phyloP scores from a whole-genome alignment of 1,284 basidiomycete genomes.

The Mixia osmundae region DNA sequence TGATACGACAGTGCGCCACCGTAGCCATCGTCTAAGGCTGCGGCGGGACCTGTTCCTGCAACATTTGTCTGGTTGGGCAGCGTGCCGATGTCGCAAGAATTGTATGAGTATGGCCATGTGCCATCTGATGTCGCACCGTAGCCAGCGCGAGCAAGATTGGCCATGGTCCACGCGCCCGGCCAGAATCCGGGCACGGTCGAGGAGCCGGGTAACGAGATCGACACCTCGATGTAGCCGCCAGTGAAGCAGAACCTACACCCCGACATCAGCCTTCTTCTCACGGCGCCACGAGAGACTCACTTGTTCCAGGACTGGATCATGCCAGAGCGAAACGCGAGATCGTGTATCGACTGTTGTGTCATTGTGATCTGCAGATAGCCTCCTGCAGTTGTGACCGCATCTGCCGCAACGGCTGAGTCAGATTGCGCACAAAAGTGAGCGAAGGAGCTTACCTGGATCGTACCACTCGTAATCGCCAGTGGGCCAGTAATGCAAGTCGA shows the following conservation, averaged over 20 bases:
- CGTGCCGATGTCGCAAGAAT: conserved; percentile 54
- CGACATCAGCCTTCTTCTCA: conserved; percentile 16
- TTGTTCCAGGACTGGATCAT: conserved; percentile 35
- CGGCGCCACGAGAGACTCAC: conserved; percentile 12
- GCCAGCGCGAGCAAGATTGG: conserved; percentile 64
- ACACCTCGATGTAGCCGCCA: conserved; percentile 43
- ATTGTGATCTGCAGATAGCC: conserved; percentile 63
- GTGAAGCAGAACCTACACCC: conserved; percentile 33
- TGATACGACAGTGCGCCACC: conserved; percentile 24
- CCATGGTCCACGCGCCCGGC: conserved; percentile 55
- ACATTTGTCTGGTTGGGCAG: conserved; percentile 43
- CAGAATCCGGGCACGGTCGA: conserved; percentile 28
- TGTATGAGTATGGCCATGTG: conserved; percentile 52
- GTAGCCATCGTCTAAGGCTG: conserved; percentile 14
- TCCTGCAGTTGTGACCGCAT: conserved; percentile 46
- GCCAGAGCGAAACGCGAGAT: conserved; percentile 47
- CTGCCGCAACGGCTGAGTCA: conserved; percentile 30
- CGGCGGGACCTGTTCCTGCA: conserved; percentile 14
- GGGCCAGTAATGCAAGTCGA: conserved; percentile 31
- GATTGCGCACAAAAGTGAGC: conserved; percentile 3
- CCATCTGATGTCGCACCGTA: conserved; percentile 61
- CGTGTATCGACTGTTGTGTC: conserved; percentile 36
- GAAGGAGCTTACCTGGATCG: not conserved
- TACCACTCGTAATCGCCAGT: conserved; percentile 34
- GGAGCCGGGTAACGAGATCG: conserved; percentile 57